These are phyloP conservation scores for Gynandropsis gynandra DNA, from an alignment of 345 rosid genomes.

Conservation along the genomic window DNA sequence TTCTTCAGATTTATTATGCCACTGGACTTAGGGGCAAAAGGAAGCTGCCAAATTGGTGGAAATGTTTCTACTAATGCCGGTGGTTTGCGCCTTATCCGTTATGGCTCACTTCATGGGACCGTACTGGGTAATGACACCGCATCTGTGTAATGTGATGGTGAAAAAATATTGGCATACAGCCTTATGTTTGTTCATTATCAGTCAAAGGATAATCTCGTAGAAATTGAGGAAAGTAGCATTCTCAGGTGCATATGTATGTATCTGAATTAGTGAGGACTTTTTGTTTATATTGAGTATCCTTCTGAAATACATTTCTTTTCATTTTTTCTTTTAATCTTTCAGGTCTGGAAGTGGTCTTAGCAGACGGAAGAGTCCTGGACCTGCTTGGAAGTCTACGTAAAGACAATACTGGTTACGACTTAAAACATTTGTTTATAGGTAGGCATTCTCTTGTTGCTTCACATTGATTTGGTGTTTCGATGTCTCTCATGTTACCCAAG, in stretches of 20 bases:
- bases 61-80: constrained; percentile 99
- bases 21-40: constrained; percentile 98
- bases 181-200: neutral
- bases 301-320: neutral
- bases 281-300: too few relatives aligned
- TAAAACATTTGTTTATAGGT: constrained; percentile 96
- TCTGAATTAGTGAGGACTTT: too few relatives aligned
- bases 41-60: constrained; percentile 99
- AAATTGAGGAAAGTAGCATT: too few relatives aligned
- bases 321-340: constrained; percentile 11
- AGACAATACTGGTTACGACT: constrained; percentile 93
- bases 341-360: constrained; percentile 93
- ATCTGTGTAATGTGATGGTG: neutral
- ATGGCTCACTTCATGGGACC: constrained; percentile 91
- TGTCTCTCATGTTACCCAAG: constrained; percentile 6
- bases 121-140: constrained; percentile 56
- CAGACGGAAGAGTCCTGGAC: constrained; percentile 83
- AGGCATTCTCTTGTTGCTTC: constrained; percentile 13
- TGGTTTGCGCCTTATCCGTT: constrained; percentile 90
- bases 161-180: neutral
- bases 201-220: too few relatives aligned
- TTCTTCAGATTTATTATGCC: constrained; percentile 97
- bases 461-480: constrained; percentile 5
- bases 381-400: constrained; percentile 91
- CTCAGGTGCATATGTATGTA: too few relatives aligned